A percentile compares a stretch with the other conserved stretches of the same genome.
phyloP scores from a whole-genome alignment of 345 rosid genomes.

The Eucalyptus dawsonii region DNA sequence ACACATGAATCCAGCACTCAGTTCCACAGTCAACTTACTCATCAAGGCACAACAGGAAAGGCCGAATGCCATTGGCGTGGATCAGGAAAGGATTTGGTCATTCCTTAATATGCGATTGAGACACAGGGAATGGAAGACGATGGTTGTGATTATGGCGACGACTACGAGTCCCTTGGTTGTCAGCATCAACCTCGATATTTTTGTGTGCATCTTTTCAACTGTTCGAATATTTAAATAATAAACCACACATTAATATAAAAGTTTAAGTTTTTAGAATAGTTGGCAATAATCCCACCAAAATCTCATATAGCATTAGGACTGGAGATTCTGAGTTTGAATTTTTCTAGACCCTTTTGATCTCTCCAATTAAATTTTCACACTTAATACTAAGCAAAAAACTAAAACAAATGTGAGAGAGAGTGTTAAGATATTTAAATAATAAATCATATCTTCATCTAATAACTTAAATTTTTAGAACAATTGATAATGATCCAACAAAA shows the following conservation, averaged over 20 bases:
- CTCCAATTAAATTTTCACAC: accelerated
- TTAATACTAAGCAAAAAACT: too few relatives aligned
- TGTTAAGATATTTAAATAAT: too few relatives aligned
- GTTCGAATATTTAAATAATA: too few relatives aligned
- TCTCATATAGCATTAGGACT: accelerated
- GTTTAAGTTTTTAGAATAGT: accelerated
- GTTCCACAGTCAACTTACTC: background rate
- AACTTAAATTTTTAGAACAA: too few relatives aligned
- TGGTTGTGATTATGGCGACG: background rate
- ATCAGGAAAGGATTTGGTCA: background rate
- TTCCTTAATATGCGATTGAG: background rate
- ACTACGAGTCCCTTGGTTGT: background rate
- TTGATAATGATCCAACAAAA: accelerated
- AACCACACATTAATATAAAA: accelerated
- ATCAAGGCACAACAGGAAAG: background rate
- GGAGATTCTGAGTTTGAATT: accelerated
- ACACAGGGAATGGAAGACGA: background rate
- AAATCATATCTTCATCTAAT: accelerated
- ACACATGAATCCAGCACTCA: background rate
- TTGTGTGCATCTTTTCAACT: accelerated
- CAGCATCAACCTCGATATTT: background rate
- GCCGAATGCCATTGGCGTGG: background rate
- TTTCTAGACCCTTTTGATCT: accelerated
- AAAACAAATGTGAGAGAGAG: too few relatives aligned
- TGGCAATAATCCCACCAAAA: accelerated